phyloP scores from a whole-genome alignment of 306 rosid species.

The Ammopiptanthus mongolicus region DNA sequence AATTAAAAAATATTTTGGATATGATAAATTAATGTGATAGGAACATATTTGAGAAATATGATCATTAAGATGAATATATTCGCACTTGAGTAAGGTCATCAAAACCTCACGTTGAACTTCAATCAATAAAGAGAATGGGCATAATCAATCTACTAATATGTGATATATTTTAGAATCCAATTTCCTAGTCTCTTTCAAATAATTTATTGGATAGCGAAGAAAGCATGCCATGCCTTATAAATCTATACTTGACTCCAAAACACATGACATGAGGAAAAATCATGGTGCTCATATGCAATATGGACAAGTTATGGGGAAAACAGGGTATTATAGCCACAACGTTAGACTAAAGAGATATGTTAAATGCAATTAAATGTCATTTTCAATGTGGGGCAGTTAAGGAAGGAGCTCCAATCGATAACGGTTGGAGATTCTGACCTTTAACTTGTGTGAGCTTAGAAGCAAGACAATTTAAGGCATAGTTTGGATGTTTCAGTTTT shows the following conservation, averaged over 20 bases:
- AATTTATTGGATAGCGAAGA: background rate
- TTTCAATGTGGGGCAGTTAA: background rate
- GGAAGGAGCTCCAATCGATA: background rate
- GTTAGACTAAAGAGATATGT: background rate
- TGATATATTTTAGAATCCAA: background rate
- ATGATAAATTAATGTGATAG: background rate
- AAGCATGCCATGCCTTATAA: background rate
- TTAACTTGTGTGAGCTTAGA: constrained; percentile 9
- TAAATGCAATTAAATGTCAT: constrained; percentile 5
- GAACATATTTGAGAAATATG: background rate
- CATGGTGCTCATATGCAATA: background rate
- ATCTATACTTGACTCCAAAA: too few species aligned
- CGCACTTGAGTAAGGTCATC: constrained; percentile 1
- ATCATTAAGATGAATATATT: too few species aligned
- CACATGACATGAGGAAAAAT: background rate
- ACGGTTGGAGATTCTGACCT: constrained; percentile 25
- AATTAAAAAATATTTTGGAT: background rate
- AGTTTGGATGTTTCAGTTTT: constrained; percentile 30
- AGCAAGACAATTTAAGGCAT: constrained; percentile 22
- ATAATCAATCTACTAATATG: background rate
- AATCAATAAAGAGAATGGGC: background rate
- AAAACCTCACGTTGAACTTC: background rate
- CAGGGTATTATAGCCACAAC: background rate
- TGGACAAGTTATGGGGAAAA: background rate
- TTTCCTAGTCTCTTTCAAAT: background rate